Evolutionary conservation across 129 eudicot species (phyloP).

Genomic region (Deinandra increscens): DNA sequence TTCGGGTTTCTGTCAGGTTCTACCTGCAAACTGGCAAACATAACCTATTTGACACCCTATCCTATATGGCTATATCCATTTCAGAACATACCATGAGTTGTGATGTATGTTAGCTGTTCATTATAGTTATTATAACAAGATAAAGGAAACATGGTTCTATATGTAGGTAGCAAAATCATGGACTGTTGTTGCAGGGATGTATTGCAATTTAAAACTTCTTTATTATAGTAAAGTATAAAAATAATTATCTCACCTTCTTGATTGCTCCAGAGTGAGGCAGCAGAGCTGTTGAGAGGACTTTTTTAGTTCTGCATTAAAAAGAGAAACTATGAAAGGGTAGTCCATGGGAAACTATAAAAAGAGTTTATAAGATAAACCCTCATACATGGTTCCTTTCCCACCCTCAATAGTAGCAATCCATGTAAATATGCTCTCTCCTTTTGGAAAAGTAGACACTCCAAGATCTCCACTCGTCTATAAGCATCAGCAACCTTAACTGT

Average conservation of each 20-base stretch:
- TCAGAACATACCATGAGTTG: background rate
- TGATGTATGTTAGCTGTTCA: background rate
- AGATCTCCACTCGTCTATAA: conserved; percentile 70
- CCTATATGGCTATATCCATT: background rate
- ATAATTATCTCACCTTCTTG: conserved; percentile 69
- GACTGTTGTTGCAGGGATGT: background rate
- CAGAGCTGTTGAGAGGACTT: conserved; percentile 80
- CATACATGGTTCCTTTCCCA: conserved; percentile 79
- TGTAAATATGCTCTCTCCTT: conserved; percentile 77
- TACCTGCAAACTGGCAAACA: too few relatives aligned
- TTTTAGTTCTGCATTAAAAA: conserved; percentile 70
- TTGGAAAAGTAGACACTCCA: conserved; percentile 85
- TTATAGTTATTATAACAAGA: background rate
- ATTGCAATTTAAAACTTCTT: conserved; percentile 9
- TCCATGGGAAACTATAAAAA: conserved; percentile 68
- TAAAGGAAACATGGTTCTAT: background rate
- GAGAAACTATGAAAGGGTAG: conserved; percentile 54
- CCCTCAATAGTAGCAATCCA: conserved; percentile 92
- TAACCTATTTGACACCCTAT: too few relatives aligned
- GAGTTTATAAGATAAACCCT: conserved; percentile 75
- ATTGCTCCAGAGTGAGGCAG: conserved; percentile 82
- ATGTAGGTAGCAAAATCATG: background rate
- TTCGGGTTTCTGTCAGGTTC: too few relatives aligned
- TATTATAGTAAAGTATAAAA: background rate
- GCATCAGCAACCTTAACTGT: background rate